phyloP scores from a whole-genome alignment of 2,329 filamentous ascomycete species.

The Cercospora berteroae region DNA sequence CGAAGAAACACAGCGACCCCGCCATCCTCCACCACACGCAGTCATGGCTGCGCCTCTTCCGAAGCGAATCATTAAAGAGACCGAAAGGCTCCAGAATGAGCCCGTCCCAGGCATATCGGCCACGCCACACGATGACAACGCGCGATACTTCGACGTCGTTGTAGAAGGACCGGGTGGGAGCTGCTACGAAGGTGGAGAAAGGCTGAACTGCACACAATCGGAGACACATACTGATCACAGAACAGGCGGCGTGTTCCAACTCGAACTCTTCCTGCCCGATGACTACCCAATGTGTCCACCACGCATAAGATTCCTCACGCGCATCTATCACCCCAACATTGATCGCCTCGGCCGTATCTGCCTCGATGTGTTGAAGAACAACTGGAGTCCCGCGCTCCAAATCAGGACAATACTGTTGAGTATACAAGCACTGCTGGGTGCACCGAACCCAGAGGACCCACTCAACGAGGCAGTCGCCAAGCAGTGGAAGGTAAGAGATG shows the following conservation, averaged over 20 bases:
- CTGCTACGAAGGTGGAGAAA: conserved; percentile 78
- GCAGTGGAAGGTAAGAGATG: conserved; percentile 68
- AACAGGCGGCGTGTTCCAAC: conserved; percentile 81
- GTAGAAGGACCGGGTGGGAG: conserved; percentile 91
- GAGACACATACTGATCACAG: background rate
- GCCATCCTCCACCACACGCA: background rate
- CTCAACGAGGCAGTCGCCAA: conserved; percentile 96
- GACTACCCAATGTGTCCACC: conserved; percentile 99
- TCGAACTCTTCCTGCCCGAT: conserved; percentile 95
- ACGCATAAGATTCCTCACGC: conserved; percentile 97
- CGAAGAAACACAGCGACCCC: background rate
- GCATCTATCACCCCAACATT: conserved; percentile 99
- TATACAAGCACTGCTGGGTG: conserved; percentile 92
- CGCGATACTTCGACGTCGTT: conserved; percentile 96
- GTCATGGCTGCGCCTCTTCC: conserved; percentile 66
- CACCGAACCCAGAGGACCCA: conserved; percentile 97
- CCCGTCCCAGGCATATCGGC: conserved; percentile 96
- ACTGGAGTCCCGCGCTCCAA: conserved; percentile 97
- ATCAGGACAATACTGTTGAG: conserved; percentile 98
- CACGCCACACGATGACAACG: conserved; percentile 92
- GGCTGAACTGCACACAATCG: background rate
- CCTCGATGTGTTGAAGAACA: conserved; percentile 95
- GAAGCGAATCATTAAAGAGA: conserved; percentile 98
- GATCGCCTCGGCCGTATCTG: conserved; percentile 97
- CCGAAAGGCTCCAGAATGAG: conserved; percentile 92